Evolutionary conservation across 768 basidiomycete species (phyloP), one percentile per base, ranked within the genome.

Genomic region (Lanmaoa pseudosensibilis): DNA sequence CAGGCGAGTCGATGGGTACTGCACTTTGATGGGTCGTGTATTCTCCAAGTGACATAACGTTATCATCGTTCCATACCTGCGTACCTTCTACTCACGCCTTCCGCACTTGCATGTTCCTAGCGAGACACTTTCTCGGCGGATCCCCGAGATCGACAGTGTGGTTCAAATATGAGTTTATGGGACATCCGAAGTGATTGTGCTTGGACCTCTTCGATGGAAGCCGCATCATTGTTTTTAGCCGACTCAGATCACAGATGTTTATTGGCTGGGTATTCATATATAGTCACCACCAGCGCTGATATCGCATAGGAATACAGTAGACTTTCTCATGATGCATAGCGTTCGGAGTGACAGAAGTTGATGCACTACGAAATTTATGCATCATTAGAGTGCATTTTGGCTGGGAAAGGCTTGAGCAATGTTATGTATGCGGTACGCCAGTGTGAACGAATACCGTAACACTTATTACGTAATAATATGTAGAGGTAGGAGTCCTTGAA

Each of bases 381-480:
- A 27, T 27, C 1, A 27, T 27, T 27, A 27, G 27, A 27, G 27
- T 27, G 27, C 6, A 27, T 11, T 32, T 32, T 32, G n/a, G n/a
- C n/a, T n/a, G n/a, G n/a, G n/a, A n/a, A n/a, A n/a, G n/a, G n/a
- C n/a, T n/a, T n/a, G n/a, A n/a, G n/a, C n/a, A n/a, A n/a, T n/a
- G n/a, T n/a, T n/a, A n/a, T n/a, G n/a, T n/a, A n/a, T n/a, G n/a
- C n/a, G n/a, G n/a, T n/a, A n/a, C n/a, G n/a, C n/a, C n/a, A n/a
- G n/a, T n/a, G n/a, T n/a, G n/a, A n/a, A n/a, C n/a, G n/a, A n/a
- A n/a, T n/a, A n/a, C n/a, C n/a, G n/a, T n/a, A n/a, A n/a, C n/a
- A n/a, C n/a, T n/a, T 47, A 69, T 68, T 68, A 68, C 23, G 19
- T 68, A 68, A 67, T 56, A 34, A 67, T 56, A 34, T 46, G 21